Conservation (phyloP, 306 rosid genomes). For the Vicia villosa region DNA sequence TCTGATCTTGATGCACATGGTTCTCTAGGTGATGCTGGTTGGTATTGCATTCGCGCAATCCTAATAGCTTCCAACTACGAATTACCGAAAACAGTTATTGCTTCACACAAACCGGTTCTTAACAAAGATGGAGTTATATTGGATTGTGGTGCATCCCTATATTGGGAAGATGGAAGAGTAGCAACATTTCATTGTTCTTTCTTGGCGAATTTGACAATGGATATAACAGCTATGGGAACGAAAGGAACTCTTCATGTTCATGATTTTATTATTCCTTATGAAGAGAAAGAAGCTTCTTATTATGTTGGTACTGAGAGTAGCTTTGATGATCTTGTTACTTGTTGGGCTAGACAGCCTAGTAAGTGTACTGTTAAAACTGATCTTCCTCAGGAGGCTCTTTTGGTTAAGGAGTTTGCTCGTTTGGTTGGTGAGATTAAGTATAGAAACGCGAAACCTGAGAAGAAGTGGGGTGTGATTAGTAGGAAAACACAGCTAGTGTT, state of each 20-base stretch:
- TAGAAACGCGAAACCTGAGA: slow-evolving; percentile 60
- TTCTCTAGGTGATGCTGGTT: slow-evolving; percentile 47
- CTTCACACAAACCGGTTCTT: slow-evolving; percentile 32
- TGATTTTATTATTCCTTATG: slow-evolving; percentile 68
- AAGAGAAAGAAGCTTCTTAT: slow-evolving; percentile 73
- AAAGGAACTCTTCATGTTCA: slow-evolving; percentile 74
- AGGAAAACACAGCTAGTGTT: slow-evolving; percentile 83
- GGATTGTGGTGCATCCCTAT: slow-evolving; percentile 66
- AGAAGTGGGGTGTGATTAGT: slow-evolving; percentile 68
- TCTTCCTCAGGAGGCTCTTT: slow-evolving; percentile 78
- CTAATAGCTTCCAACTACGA: slow-evolving; percentile 46
- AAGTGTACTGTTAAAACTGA: slow-evolving; percentile 54
- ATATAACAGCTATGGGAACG: slow-evolving; percentile 68
- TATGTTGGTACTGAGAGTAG: slow-evolving; percentile 45
- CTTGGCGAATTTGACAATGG: slow-evolving; percentile 69
- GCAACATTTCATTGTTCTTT: slow-evolving; percentile 86
- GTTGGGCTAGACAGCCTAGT: slow-evolving; percentile 63
- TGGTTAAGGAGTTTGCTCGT: slow-evolving; percentile 73
- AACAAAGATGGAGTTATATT: slow-evolving; percentile 70
- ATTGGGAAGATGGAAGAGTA: slow-evolving; percentile 81
- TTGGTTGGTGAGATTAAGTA: slow-evolving; percentile 62
- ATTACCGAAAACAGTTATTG: slow-evolving; percentile 43
- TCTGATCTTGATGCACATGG: slow-evolving; percentile 54
- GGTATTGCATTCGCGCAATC: slow-evolving; percentile 54
- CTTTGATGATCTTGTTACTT: slow-evolving; percentile 59